Evolutionary conservation across 2,329 filamentous ascomycete genomes (phyloP).

Genomic region (Rhexocercosporidium sp.): DNA sequence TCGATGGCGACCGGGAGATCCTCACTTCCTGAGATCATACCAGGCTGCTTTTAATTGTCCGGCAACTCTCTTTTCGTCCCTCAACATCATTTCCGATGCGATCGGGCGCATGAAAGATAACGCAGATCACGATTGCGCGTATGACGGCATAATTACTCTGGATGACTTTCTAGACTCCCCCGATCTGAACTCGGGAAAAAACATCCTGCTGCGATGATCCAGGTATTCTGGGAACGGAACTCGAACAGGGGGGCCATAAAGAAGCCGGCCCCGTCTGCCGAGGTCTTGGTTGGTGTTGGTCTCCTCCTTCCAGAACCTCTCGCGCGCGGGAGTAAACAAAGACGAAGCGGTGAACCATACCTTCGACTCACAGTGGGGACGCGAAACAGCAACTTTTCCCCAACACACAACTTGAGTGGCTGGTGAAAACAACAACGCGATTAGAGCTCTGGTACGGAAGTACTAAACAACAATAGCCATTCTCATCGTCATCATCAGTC

Average conservation of each 20-base stretch:
- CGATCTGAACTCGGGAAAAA: constrained; percentile 5
- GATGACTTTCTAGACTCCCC: constrained; percentile 17
- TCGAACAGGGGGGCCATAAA: constrained; percentile 17
- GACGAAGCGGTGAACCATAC: constrained; percentile 32
- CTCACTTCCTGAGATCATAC: constrained; percentile 10
- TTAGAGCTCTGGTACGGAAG: no score
- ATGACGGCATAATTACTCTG: constrained; percentile 31
- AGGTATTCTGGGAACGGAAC: constrained; percentile 14
- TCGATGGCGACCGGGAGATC: constrained; percentile 13
- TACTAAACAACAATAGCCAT: no score
- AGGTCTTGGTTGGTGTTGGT: no score
- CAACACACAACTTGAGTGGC: constrained; percentile 27
- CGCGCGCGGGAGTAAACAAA: constrained; percentile 3
- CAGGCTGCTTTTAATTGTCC: constrained; percentile 17
- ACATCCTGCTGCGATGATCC: constrained; percentile 22
- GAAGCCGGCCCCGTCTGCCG: constrained; percentile 2
- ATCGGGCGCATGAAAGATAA: constrained; percentile 21
- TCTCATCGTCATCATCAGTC: neutral
- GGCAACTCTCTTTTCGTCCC: constrained; percentile 13
- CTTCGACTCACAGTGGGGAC: constrained; percentile 18
- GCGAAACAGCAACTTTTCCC: constrained; percentile 27
- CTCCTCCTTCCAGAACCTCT: constrained; percentile 15
- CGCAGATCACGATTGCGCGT: constrained; percentile 29
- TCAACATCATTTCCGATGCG: neutral
- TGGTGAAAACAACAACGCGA: constrained; percentile 20